These are phyloP conservation scores for Rhizomucor miehei DNA, from an alignment of 371 early-diverging fungal species.

Conservation along the genomic window DNA sequence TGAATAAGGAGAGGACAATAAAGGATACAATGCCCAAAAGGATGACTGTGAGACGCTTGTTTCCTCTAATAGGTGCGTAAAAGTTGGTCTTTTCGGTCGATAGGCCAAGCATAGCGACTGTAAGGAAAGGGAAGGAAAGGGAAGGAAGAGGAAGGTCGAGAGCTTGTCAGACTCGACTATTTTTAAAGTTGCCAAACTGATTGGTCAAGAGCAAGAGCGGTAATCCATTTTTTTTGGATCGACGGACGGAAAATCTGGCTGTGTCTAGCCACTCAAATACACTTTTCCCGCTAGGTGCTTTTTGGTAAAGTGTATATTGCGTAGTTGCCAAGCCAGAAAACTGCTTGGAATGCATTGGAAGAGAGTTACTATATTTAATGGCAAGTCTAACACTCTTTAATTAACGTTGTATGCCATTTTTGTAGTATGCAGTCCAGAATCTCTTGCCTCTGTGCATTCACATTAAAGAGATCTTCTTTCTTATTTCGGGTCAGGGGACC, in stretches of 20 bases:
- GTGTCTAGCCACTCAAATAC: too few species aligned
- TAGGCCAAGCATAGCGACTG: slow-evolving; percentile 11
- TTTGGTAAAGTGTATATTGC: too few species aligned
- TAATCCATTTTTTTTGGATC: not conserved
- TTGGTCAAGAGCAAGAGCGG: slow-evolving; percentile 5
- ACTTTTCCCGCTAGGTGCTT: too few species aligned
- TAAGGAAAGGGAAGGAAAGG: not conserved
- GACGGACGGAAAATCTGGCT: not conserved
- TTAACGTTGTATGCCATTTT: too few species aligned
- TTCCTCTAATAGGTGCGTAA: slow-evolving; percentile 31
- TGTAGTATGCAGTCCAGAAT: too few species aligned
- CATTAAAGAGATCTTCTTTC: not conserved
- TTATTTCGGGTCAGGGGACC: not conserved
- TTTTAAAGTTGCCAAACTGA: too few species aligned
- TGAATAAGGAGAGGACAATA: slow-evolving; percentile 25
- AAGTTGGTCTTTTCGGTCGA: slow-evolving; percentile 26
- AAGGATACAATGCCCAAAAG: slow-evolving; percentile 28
- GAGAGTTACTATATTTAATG: too few species aligned
- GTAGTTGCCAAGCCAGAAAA: too few species aligned
- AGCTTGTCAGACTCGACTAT: not conserved
- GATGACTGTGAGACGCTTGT: slow-evolving; percentile 25
- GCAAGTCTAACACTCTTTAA: too few species aligned
- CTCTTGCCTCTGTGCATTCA: not conserved
- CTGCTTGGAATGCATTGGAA: too few species aligned
- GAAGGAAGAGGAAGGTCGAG: slow-evolving; percentile 6